Evolutionary conservation across 83 land plant genomes (phyloP), one percentile per base, ranked within the genome.

Genomic region (Picea abies): DNA sequence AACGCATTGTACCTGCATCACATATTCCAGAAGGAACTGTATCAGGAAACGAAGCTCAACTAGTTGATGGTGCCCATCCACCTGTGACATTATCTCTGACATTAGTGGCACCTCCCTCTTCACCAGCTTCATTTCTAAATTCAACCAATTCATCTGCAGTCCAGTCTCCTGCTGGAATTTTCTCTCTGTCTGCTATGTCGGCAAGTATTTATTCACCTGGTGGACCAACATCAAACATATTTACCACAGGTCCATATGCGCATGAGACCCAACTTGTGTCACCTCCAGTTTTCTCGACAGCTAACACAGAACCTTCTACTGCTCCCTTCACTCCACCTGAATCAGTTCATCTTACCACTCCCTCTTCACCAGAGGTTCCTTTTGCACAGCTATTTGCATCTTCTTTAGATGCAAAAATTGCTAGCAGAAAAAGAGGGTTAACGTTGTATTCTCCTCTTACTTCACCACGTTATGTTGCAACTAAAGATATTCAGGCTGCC

Each of bases 361-460:
- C 99, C 29, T 90, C 98, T 41, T 97, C 99, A 11, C 99, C 99
- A 10, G 99, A 97, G 65, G 99, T 97, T 26, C 99, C 99, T 32
- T 97, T 96, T 90, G 99, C 99, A 14, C 85, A 93, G 81, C 85
- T 94, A 44, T 86, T 94, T 81, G 83, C 92, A 8, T 91, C 94
- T 26, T 88, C 96, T 15, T 77, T 93, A 49, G 82, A 88, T 49
- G 86, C 84, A 9, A 84, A 87, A 60, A 60, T 85, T 8, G 72
- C 84, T 76, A 83, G 83, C 20, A 78, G 84, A 66, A 88, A 88
- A 22, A 80, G 69, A 29, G 85, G 83, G 63, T 76, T 81, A 52
- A 89, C 86, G 60, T 88, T 86, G 19, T 39, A 63, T 73, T 87
- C 79, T 76, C 92, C 86, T 16, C 82, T 86, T 71, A 79, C 88